Conservation (phyloP, 2,329 filamentous ascomycete species). For the Calonectria crousiana region DNA sequence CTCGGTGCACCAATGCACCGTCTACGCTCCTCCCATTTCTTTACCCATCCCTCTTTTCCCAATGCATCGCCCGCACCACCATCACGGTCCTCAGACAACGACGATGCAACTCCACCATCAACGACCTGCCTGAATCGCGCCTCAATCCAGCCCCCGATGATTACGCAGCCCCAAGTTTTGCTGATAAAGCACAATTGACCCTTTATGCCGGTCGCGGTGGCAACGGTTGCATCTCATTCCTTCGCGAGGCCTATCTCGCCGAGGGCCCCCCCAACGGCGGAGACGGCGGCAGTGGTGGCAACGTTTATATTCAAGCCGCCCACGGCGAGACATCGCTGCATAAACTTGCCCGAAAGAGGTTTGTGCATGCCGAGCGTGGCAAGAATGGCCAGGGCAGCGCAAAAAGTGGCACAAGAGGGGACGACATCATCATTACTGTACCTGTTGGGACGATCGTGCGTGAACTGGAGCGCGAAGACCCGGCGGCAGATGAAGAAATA, state of each 20-base stretch:
- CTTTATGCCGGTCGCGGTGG: conserved; percentile 86
- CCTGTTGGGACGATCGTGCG: conserved; percentile 92
- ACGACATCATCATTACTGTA: conserved; percentile 89
- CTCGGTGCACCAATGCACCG: conserved; percentile 39
- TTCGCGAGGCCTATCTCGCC: conserved; percentile 89
- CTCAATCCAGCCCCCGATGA: conserved; percentile 88
- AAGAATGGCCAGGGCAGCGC: conserved; percentile 82
- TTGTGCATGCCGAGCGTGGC: conserved; percentile 81
- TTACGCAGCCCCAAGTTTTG: conserved; percentile 85
- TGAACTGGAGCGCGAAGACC: conserved; percentile 84
- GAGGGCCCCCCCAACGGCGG: conserved; percentile 95
- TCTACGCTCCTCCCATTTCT: conserved; percentile 56
- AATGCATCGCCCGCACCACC: conserved; percentile 28
- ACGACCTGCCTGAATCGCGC: conserved; percentile 63
- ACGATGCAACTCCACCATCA: conserved; percentile 47
- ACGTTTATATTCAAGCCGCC: conserved; percentile 93
- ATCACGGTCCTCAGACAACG: conserved; percentile 26
- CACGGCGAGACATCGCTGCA: conserved; percentile 92
- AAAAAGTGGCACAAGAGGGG: conserved; percentile 81
- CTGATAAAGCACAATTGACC: conserved; percentile 84
- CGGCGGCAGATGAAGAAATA: conserved; percentile 73
- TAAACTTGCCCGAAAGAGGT: conserved; percentile 84
- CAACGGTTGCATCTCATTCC: conserved; percentile 93
- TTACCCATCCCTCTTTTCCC: conserved; percentile 59
- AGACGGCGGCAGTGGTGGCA: conserved; percentile 92